Evolutionary conservation across 1,139 yeast species (phyloP).

Genomic region (Taphrina confusa): DNA sequence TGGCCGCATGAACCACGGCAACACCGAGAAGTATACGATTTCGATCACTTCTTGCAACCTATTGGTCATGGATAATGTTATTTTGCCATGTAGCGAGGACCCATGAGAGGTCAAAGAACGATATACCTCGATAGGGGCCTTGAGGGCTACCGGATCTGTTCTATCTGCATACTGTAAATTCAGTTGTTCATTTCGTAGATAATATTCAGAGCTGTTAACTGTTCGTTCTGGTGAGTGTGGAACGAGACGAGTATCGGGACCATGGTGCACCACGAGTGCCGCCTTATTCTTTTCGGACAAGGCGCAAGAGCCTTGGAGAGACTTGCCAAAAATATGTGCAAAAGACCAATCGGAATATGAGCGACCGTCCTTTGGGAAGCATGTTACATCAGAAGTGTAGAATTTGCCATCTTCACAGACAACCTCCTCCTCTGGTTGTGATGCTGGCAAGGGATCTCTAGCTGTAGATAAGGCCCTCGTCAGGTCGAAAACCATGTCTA

Average conservation of each 20-base stretch:
- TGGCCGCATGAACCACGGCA: conserved; percentile 92
- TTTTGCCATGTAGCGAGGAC: conserved; percentile 59
- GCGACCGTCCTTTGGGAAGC: conserved; percentile 70
- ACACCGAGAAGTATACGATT: conserved; percentile 70
- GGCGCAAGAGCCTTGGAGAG: conserved; percentile 37
- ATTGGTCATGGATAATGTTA: conserved; percentile 74
- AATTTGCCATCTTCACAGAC: conserved; percentile 69
- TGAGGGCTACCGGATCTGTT: conserved; percentile 39
- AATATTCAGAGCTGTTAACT: background rate
- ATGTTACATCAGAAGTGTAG: conserved; percentile 59
- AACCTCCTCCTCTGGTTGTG: conserved; percentile 65
- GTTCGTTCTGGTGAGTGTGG: conserved; percentile 3
- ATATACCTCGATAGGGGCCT: conserved; percentile 72
- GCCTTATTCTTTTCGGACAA: background rate
- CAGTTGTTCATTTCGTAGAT: conserved; percentile 14
- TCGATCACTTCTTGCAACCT: conserved; percentile 55
- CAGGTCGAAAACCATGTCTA: conserved; percentile 73
- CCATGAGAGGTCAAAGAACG: conserved; percentile 60
- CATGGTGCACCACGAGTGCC: conserved; percentile 7
- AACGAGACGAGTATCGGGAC: conserved; percentile 5
- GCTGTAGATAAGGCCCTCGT: conserved; percentile 60
- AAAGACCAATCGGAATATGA: conserved; percentile 57
- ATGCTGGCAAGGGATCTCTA: conserved; percentile 45
- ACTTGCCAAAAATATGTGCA: conserved; percentile 56
- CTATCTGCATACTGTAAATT: conserved; percentile 4